Conservation (phyloP, 2,329 filamentous ascomycete species). For the Diplodia sapinea region DNA sequence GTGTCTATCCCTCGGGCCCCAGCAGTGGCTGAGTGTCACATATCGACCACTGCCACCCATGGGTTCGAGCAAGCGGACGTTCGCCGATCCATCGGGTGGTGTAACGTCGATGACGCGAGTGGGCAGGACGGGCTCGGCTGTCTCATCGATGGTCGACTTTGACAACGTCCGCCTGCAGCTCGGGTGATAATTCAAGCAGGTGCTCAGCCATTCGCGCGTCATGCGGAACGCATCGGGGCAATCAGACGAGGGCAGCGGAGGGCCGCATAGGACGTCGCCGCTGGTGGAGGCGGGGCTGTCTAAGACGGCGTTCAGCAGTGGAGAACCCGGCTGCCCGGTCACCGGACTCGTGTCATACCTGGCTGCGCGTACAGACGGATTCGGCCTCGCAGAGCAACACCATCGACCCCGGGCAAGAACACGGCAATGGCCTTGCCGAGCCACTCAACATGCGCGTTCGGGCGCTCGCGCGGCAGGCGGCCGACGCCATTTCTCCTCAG, state of each 20-base stretch:
- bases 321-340: conserved; percentile 11
- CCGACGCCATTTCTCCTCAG: conserved; percentile 36
- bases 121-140: conserved; percentile 34
- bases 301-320: conserved; percentile 34
- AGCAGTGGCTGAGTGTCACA: conserved; percentile 36
- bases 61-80: conserved; percentile 36
- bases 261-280: conserved; percentile 36
- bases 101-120: conserved; percentile 36
- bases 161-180: conserved; percentile 35
- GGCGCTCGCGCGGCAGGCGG: conserved; percentile 29
- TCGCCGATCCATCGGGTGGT: conserved; percentile 31
- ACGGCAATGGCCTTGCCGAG: conserved; percentile 35
- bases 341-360: conserved; percentile 33
- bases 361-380: conserved; percentile 35
- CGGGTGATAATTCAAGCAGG: conserved; percentile 35
- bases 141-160: conserved; percentile 31
- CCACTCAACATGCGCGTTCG: conserved; percentile 7
- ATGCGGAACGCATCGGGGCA: conserved; percentile 37
- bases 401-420: conserved; percentile 37
- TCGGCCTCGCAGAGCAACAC: conserved; percentile 33
- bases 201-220: conserved; percentile 36
- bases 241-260: conserved; percentile 36
- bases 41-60: conserved; percentile 22
- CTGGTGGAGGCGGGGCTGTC: conserved; percentile 36
- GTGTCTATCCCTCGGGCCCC: conserved; percentile 35